These are phyloP conservation scores for Suillus lakei DNA, from an alignment of 768 basidiomycete genomes.

Conservation along the genomic window DNA sequence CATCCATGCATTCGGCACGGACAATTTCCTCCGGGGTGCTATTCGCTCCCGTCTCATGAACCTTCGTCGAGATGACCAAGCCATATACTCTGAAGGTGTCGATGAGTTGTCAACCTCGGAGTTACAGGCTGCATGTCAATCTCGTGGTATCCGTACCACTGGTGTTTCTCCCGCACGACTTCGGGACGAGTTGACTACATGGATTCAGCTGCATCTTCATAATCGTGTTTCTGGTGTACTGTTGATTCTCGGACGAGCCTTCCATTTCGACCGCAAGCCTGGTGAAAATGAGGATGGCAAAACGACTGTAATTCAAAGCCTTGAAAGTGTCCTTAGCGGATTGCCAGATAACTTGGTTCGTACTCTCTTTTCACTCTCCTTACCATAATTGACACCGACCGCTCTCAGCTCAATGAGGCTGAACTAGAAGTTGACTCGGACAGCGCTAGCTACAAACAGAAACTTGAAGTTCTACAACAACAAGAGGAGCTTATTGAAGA, in stretches of 20 bases:
- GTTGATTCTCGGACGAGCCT: constrained; percentile 92
- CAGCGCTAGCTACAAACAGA: constrained; percentile 95
- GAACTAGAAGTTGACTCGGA: constrained; percentile 96
- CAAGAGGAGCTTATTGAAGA: constrained; percentile 99
- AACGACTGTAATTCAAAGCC: constrained; percentile 73
- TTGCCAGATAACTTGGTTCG: constrained; percentile 90
- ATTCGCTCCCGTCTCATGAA: constrained; percentile 83
- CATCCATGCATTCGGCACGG: constrained; percentile 97
- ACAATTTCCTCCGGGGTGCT: constrained; percentile 94
- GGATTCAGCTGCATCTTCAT: constrained; percentile 92
- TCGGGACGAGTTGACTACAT: constrained; percentile 87
- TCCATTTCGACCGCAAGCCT: constrained; percentile 84
- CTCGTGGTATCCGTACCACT: constrained; percentile 88
- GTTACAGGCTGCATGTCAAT: constrained; percentile 91
- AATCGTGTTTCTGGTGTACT: constrained; percentile 93
- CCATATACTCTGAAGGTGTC: constrained; percentile 88
- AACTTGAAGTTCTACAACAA: constrained; percentile 95
- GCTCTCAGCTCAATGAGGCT: constrained; percentile 88
- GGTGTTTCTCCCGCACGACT: constrained; percentile 88
- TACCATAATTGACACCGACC: constrained; percentile 11
- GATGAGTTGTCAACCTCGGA: constrained; percentile 91
- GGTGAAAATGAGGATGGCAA: constrained; percentile 84
- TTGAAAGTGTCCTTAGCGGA: constrained; percentile 91
- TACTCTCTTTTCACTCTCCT: background rate
- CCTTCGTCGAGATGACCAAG: constrained; percentile 91